Evolutionary conservation across 2,329 filamentous ascomycete species (phyloP).

Genomic region (Claviceps sp.): DNA sequence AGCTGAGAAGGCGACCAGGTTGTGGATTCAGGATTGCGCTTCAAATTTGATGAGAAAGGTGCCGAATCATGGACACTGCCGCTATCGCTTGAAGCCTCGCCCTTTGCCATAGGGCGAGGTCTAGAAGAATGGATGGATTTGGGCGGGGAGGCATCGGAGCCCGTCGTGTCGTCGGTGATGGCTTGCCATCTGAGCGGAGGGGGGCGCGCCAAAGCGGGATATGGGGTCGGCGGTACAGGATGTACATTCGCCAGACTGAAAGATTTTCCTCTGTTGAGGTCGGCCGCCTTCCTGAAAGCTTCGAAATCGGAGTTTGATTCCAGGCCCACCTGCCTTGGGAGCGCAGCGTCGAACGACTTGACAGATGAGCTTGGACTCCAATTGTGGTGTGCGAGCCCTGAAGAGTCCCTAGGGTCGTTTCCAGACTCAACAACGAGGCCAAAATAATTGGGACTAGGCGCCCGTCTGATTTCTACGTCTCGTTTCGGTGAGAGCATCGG

Average conservation of each 20-base stretch:
- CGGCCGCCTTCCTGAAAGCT: constrained; percentile 61
- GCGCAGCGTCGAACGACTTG: constrained; percentile 52
- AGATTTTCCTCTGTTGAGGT: constrained; percentile 40
- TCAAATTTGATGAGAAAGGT: constrained; percentile 40
- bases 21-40: constrained; percentile 37
- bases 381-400: constrained; percentile 50
- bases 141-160: constrained; percentile 20
- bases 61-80: constrained; percentile 36
- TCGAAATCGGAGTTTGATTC: constrained; percentile 75
- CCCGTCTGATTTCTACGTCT: constrained; percentile 22
- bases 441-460: constrained; percentile 76
- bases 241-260: constrained; percentile 33
- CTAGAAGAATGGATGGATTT: constrained; percentile 12
- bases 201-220: constrained; percentile 23
- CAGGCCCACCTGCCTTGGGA: constrained; percentile 55
- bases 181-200: constrained; percentile 34
- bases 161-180: constrained; percentile 27
- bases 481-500: constrained; percentile 34
- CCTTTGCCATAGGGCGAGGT: constrained; percentile 14
- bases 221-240: constrained; percentile 25
- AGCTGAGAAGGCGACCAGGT: constrained; percentile 24
- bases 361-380: constrained; percentile 63
- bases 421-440: constrained; percentile 54
- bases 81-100: constrained; percentile 33
- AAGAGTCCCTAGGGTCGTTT: constrained; percentile 49